A percentile compares a stretch with the other conserved stretches of the same genome.
These are phyloP conservation scores for Madurella fahalii DNA, from an alignment of 2,329 filamentous ascomycete genomes.

Conservation along the genomic window DNA sequence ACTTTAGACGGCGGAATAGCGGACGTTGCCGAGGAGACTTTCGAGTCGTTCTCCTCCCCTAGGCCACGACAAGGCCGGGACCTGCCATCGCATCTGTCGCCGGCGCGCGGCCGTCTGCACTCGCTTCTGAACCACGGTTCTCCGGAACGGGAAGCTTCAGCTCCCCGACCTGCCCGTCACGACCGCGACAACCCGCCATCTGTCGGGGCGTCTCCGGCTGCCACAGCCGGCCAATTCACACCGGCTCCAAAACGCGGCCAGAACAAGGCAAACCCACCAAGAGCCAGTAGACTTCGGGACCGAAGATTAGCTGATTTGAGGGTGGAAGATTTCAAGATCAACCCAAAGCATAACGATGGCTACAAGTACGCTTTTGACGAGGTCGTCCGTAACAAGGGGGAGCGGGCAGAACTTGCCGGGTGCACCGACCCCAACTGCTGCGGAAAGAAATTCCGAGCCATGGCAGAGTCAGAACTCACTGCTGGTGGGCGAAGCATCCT, in stretches of 20 bases:
- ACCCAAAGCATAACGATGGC: slow-evolving; percentile 67
- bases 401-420: slow-evolving; percentile 66
- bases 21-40: slow-evolving; percentile 19
- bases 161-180: slow-evolving; percentile 5
- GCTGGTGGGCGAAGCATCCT: slow-evolving; percentile 34
- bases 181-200: background rate
- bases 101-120: slow-evolving; percentile 6
- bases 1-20: slow-evolving; percentile 10
- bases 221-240: slow-evolving; percentile 20
- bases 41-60: slow-evolving; percentile 2
- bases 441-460: slow-evolving; percentile 63
- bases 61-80: background rate
- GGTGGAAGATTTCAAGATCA: slow-evolving; percentile 76
- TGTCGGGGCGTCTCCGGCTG: slow-evolving; percentile 6
- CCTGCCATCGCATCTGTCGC: background rate
- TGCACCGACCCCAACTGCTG: slow-evolving; percentile 76
- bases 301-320: slow-evolving; percentile 55
- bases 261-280: background rate
- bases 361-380: slow-evolving; percentile 69
- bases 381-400: slow-evolving; percentile 65
- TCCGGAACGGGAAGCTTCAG: background rate
- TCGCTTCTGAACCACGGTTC: slow-evolving; percentile 13
- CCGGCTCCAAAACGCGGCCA: background rate
- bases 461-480: slow-evolving; percentile 52
- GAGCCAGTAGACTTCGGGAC: slow-evolving; percentile 47